Base-by-base conservation (phyloP, 805 yeast species). In the Komagataella pastoris region DNA sequence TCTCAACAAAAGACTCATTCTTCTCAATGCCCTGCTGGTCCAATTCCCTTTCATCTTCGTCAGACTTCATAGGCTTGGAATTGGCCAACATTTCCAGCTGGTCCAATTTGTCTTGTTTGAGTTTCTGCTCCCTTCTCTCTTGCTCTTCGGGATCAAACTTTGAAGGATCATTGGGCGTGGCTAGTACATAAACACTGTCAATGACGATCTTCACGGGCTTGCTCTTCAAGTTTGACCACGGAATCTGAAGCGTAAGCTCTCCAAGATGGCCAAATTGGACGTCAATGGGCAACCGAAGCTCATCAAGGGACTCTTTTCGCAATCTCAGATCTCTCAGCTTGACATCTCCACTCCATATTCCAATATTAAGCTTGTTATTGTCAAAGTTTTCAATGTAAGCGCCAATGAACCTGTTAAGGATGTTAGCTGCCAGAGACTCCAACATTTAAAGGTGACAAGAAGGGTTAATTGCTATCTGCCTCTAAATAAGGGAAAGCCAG, bases 321-420 rank as follows among this genome's bases (percentile, higher is more conserved):
- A 93, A 71, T 53, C 83, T 76, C 55, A 95, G 75, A 63, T 90
- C 82, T 55, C 75, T 76, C 51, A 93, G 72, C 63, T 87, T 87
- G 30, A 90, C 98, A 71, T 93, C 98, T 44, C 99, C 99, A 60
- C 89, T 80, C 96, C 98, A 90, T 40, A 93, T 89, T 4, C 98
- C 99, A 52, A 93, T 90, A 59, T 93, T 90, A 60, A 93, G 71
- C 62, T 93, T 97, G 58, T 86, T 87, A 17, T 98, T 89, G 68
- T 93, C 99, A 65, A 93, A 93, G 67, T 95, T 87, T 68, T 95
- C 96, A 49, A 91, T 89, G 65, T 89, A 88, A 30, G 80, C 73
- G 1, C 88, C 88, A 59, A 82, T 63, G 53, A 81, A 73, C 56
- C 84, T 62, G 61, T 82, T 82, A 54, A 82, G 70, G 45, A 82